Base-by-base conservation (phyloP, 371 early-diverging fungal species). In the Sanchytrium tribonematis region DNA sequence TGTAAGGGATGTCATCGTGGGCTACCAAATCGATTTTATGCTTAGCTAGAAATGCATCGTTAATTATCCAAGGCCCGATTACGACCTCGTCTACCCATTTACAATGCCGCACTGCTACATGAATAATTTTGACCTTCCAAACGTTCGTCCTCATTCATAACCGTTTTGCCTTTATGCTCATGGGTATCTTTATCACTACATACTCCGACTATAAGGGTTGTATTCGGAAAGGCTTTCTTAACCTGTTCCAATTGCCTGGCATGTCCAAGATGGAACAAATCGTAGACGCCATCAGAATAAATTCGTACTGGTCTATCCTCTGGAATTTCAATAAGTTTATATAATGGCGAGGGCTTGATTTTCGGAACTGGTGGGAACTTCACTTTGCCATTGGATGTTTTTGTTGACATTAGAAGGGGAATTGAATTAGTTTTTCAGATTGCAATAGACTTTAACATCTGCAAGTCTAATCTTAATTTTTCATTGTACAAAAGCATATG, bases 11-110 rank as follows among this genome's bases (percentile, higher is more conserved):
- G 71, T 90, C 95, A 78, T 97, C 98, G 75, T 97, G 98, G 27
- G 93, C 93, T n/a, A 97, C 95, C 77, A 87, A 94, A 75, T 96
- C 96, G 67, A 97, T 93, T 74, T 83, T 72, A 73, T 97, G 88
- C 73, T 83, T 69, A 73, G 89, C 87, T 5, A 97, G 72, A 72
- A 94, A 97, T 66, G 85, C 93, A 71, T 87, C 86, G 48, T 83
- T 84, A 66, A 94, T 82, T 30, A 85, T 75, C 97, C 97, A 96
- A 12, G 94, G 94, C 22, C 90, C 90, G 66, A 80, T 80, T 67
- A 96, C 77, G 67, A 96, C 90, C 75, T 93, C 87, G 77, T 94
- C 94, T 1, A 93, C 94, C 91, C 94, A 93, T 78, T 85, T 84
- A 78, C 97, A 96, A 74, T 96, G 97, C 29, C 86, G 81, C 31